These are phyloP conservation scores for Thermomucor indicae-seudaticae DNA, from an alignment of 371 early-diverging fungal species.

Conservation along the genomic window DNA sequence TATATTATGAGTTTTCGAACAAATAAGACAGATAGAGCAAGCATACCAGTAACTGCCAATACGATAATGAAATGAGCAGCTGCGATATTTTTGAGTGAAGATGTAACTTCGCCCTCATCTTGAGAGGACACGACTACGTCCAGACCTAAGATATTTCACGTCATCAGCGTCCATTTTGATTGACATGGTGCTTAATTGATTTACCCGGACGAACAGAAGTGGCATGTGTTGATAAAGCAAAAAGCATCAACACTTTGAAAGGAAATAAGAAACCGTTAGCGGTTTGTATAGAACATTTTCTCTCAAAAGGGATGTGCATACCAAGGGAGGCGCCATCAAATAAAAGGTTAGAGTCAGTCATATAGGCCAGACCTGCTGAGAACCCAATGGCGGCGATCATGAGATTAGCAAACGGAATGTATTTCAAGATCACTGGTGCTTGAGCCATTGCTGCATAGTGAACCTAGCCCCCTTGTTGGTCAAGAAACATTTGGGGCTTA, in stretches of 20 bases:
- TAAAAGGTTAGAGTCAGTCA: slow-evolving; percentile 39
- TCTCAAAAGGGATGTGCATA: no score
- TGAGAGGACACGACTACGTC: slow-evolving; percentile 13
- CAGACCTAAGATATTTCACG: slow-evolving; percentile 6
- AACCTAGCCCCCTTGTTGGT: neutral
- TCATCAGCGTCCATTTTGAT: neutral
- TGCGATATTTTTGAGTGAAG: slow-evolving; percentile 39
- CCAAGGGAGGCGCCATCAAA: slow-evolving; percentile 50
- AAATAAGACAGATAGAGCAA: neutral
- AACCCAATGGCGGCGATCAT: slow-evolving; percentile 43
- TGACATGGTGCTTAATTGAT: neutral
- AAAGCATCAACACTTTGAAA: slow-evolving; percentile 34
- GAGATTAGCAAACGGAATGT: slow-evolving; percentile 42
- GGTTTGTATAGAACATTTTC: slow-evolving; percentile 1
- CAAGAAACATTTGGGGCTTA: neutral
- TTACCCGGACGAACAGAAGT: slow-evolving; percentile 45
- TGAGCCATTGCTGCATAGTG: slow-evolving; percentile 16
- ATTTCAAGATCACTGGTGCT: slow-evolving; percentile 41
- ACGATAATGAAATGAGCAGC: slow-evolving; percentile 48
- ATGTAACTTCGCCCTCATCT: slow-evolving; percentile 20
- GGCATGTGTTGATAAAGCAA: slow-evolving; percentile 41
- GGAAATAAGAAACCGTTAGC: no score
- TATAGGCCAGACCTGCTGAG: slow-evolving; percentile 44
- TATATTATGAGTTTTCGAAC: neutral
- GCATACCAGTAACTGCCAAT: slow-evolving; percentile 39